These are phyloP conservation scores for Populus hybrid DNA, from an alignment of 441 rosid species.

Conservation along the genomic window DNA sequence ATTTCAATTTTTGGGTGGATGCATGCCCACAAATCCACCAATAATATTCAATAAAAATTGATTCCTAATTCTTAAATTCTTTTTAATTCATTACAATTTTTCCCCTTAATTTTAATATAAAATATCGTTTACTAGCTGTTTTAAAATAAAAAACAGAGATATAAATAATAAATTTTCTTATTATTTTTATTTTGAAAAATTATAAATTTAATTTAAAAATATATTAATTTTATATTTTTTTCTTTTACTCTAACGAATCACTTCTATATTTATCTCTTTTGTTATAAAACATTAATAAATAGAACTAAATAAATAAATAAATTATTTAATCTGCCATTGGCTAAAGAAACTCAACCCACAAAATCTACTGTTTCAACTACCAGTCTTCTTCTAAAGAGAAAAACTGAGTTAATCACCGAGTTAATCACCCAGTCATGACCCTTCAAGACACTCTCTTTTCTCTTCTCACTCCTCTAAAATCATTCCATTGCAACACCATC, in stretches of 20 bases:
- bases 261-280: too few relatives aligned
- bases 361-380: slow-evolving; percentile 11
- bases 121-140: too few relatives aligned
- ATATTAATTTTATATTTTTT: too few relatives aligned
- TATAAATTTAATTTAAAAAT: too few relatives aligned
- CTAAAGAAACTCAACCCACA: background rate
- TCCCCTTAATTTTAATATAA: too few relatives aligned
- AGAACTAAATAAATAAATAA: background rate
- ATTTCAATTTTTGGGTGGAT: background rate
- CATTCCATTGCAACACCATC: slow-evolving; percentile 9
- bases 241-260: too few relatives aligned
- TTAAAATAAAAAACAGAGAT: too few relatives aligned
- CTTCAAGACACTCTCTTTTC: background rate
- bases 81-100: too few relatives aligned
- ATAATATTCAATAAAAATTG: background rate
- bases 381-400: slow-evolving; percentile 27
- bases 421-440: slow-evolving; percentile 4
- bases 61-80: too few relatives aligned
- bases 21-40: background rate
- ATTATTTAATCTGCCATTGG: background rate
- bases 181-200: too few relatives aligned
- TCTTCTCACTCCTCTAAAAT: background rate
- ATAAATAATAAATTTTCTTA: too few relatives aligned
- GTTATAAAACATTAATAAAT: background rate
- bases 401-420: slow-evolving; percentile 6